Percentiles rank a stretch among this genome's conserved stretches.
phyloP scores from a whole-genome alignment of 2,329 filamentous ascomycete species.

The Claviceps cyperi region DNA sequence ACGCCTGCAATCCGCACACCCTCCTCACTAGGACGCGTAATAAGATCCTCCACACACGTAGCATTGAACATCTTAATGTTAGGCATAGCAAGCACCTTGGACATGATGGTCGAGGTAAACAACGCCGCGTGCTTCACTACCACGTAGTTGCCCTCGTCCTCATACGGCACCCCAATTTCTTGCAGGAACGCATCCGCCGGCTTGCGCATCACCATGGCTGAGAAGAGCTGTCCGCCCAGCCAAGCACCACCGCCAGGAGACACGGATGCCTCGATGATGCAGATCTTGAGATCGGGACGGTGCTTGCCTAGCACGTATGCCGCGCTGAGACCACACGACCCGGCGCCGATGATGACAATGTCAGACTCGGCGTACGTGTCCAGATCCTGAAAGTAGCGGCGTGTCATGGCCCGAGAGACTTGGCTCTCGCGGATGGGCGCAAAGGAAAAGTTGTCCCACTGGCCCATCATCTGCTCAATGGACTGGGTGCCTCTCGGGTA shows the following conservation, averaged over 20 bases:
- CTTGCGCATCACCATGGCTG: slow-evolving; percentile 89
- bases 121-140: slow-evolving; percentile 89
- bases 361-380: slow-evolving; percentile 84
- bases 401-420: slow-evolving; percentile 85
- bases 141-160: slow-evolving; percentile 78
- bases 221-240: slow-evolving; percentile 90
- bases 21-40: slow-evolving; percentile 53
- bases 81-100: slow-evolving; percentile 68
- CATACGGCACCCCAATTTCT: slow-evolving; percentile 70
- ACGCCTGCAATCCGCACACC: slow-evolving; percentile 67
- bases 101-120: slow-evolving; percentile 78
- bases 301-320: slow-evolving; percentile 74
- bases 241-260: slow-evolving; percentile 80
- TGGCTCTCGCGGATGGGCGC: slow-evolving; percentile 80
- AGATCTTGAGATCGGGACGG: slow-evolving; percentile 81
- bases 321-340: slow-evolving; percentile 72
- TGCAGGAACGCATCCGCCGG: slow-evolving; percentile 73
- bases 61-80: slow-evolving; percentile 97
- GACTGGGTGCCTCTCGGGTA: slow-evolving; percentile 21
- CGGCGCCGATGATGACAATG: slow-evolving; percentile 84
- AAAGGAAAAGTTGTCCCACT: slow-evolving; percentile 75
- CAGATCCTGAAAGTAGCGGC: slow-evolving; percentile 82
- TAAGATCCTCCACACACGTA: slow-evolving; percentile 80
- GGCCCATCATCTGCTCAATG: slow-evolving; percentile 52
- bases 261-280: slow-evolving; percentile 78